Percentiles rank a stretch among this genome's conserved stretches.
Conservation (phyloP, 345 rosid genomes). For the Moringa oleifera region DNA sequence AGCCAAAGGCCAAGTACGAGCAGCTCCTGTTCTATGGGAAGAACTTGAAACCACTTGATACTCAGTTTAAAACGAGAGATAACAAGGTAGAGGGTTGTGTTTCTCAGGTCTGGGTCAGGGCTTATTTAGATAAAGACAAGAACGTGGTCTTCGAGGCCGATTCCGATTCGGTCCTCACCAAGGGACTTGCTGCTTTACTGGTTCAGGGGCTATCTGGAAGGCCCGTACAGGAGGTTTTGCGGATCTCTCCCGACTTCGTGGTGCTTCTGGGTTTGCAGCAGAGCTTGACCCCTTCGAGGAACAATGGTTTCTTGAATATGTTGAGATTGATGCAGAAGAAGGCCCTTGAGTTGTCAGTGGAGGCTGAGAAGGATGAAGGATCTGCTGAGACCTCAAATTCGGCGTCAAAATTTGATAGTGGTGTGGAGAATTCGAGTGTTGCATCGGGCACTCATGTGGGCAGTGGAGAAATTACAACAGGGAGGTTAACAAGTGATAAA, state of each 20-base stretch:
- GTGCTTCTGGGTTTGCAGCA: conserved; percentile 79
- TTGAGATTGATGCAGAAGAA: conserved; percentile 88
- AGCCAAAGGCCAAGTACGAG: conserved; percentile 74
- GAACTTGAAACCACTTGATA: conserved; percentile 62
- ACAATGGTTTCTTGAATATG: conserved; percentile 92
- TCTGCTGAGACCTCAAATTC: not conserved
- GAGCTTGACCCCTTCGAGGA: conserved; percentile 81
- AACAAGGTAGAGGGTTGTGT: conserved; percentile 95
- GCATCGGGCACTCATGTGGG: conserved; percentile 19
- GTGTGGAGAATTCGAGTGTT: conserved; percentile 2
- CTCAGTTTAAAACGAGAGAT: conserved; percentile 61
- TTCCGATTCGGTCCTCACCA: conserved; percentile 79
- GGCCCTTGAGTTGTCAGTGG: conserved; percentile 48
- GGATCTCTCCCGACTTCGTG: conserved; percentile 73
- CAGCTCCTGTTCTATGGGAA: conserved; percentile 81
- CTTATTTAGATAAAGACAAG: conserved; percentile 48
- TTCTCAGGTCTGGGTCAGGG: conserved; percentile 97
- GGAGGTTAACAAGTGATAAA: not conserved
- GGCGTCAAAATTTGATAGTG: not conserved
- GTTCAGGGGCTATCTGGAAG: conserved; percentile 80
- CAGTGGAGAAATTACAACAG: conserved; percentile 5
- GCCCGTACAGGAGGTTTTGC: conserved; percentile 62
- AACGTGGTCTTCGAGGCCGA: conserved; percentile 85
- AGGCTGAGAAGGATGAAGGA: conserved; percentile 31
- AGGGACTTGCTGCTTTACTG: conserved; percentile 88